Conservation (phyloP, 352 stramenopile genomes). For the Globisporangium yorkense region DNA sequence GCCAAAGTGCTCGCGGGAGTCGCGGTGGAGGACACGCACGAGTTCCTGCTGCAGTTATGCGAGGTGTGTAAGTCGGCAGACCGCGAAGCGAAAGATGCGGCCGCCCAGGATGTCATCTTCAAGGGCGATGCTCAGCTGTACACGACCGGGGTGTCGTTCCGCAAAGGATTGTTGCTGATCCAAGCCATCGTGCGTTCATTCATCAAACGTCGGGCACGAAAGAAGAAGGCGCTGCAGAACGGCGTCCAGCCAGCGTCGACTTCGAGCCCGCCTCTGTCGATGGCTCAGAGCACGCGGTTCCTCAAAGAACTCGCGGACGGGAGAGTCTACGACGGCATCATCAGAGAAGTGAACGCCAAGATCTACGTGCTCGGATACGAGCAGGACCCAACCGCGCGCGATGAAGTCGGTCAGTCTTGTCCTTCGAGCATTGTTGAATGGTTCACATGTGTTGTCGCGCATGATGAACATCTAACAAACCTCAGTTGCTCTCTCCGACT, state of each 20-base stretch:
- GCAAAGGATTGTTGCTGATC: slow-evolving; percentile 57
- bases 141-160: slow-evolving; percentile 66
- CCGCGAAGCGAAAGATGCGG: slow-evolving; percentile 41
- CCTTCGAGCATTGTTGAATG: neutral
- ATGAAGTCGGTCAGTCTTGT: slow-evolving; percentile 53
- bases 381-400: slow-evolving; percentile 45
- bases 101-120: slow-evolving; percentile 40
- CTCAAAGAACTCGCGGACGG: slow-evolving; percentile 68
- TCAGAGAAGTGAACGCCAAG: slow-evolving; percentile 36
- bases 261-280: slow-evolving; percentile 14
- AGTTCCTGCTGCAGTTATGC: slow-evolving; percentile 72
- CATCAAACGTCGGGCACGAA: slow-evolving; percentile 36
- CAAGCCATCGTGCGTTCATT: slow-evolving; percentile 66
- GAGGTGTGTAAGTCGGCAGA: slow-evolving; percentile 47
- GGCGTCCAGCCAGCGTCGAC: slow-evolving; percentile 1
- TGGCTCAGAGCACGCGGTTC: slow-evolving; percentile 56
- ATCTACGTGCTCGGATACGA: slow-evolving; percentile 58
- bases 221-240: slow-evolving; percentile 31
- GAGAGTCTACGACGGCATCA: slow-evolving; percentile 59
- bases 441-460: neutral
- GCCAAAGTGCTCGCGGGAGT: slow-evolving; percentile 76
- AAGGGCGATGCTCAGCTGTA: slow-evolving; percentile 73
- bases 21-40: slow-evolving; percentile 53
- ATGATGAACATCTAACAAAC: neutral
- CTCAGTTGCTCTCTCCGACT: neutral